Conservation (phyloP, 257 asterid species). For the Solanum chilense region DNA sequence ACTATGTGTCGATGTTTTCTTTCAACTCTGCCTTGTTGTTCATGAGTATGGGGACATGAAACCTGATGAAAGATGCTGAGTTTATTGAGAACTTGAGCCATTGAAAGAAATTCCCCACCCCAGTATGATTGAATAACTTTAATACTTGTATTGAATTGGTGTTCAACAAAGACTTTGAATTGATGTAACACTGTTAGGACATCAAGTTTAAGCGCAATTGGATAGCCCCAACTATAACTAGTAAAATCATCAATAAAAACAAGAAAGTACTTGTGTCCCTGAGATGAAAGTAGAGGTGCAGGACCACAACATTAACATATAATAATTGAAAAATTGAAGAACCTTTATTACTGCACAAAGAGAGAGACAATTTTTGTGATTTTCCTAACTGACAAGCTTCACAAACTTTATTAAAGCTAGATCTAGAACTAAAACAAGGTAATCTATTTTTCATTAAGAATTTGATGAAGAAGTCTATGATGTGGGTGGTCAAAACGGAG, state of each 20-base stretch:
- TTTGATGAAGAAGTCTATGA: not conserved
- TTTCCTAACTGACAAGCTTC: not conserved
- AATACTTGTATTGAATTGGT: not conserved
- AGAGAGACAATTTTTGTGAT: not conserved
- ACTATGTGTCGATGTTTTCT: not conserved
- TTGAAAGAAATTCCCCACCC: not conserved
- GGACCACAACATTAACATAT: not conserved
- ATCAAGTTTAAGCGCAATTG: not conserved
- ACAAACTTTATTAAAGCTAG: not conserved
- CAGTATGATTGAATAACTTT: not conserved
- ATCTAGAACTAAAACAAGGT: not conserved
- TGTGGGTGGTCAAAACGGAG: not conserved
- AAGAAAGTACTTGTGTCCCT: not conserved
- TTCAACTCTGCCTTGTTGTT: not conserved
- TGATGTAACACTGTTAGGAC: not conserved
- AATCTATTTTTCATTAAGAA: not conserved
- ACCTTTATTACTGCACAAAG: not conserved
- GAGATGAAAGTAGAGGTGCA: not conserved
- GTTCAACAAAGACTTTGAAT: not conserved
- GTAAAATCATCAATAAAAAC: not conserved
- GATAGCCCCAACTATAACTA: not conserved
- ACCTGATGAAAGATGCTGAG: not conserved
- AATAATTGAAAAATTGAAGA: not conserved
- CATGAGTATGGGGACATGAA: not conserved
- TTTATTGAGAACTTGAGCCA: not conserved